phyloP scores from a whole-genome alignment of 306 rosid genomes.

The Morella rubra region DNA sequence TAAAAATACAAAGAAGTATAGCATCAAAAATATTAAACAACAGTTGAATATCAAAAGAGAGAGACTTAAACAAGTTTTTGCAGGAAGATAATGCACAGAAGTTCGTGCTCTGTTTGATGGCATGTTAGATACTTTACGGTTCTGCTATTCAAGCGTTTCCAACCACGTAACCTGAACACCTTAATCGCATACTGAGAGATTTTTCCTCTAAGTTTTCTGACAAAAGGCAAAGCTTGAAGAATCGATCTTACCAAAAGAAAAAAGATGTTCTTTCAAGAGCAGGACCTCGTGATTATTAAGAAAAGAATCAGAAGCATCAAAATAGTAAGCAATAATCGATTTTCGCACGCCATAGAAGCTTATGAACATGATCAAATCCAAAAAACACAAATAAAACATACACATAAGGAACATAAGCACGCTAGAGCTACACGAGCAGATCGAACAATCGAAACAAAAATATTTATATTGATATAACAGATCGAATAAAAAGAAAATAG shows the following conservation, averaged over 20 bases:
- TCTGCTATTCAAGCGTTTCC: neutral
- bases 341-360: neutral
- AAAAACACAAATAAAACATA: neutral
- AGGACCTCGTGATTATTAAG: no score
- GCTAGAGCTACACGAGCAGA: constrained; percentile 17
- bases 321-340: neutral
- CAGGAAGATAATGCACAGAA: neutral
- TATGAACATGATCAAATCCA: neutral
- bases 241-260: no score
- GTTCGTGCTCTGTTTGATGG: neutral
- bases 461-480: neutral
- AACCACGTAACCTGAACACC: neutral
- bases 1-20: neutral
- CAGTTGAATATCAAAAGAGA: neutral
- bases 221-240: neutral
- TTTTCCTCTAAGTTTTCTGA: neutral
- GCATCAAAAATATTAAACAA: neutral
- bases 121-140: neutral
- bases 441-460: constrained; percentile 22
- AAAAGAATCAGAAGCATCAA: neutral
- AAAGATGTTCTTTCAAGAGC: neutral
- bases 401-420: neutral
- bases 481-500: neutral
- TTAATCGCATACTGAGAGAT: neutral
- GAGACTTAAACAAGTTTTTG: neutral